Base-by-base conservation (phyloP, 371 early-diverging fungal genomes). In the Blakeslea trispora region DNA sequence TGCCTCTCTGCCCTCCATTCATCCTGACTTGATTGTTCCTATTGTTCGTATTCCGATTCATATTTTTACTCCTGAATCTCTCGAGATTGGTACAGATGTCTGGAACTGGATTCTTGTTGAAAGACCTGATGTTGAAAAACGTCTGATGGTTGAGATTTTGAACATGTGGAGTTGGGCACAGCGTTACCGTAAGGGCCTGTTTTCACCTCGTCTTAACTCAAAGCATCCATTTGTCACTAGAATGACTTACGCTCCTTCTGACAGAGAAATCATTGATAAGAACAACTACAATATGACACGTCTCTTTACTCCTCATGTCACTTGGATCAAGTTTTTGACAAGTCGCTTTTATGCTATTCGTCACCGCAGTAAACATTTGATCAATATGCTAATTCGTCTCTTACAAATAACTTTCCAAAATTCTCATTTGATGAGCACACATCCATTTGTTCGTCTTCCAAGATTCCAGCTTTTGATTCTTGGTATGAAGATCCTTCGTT, bases 161-260 rank as follows among this genome's bases (percentile, higher is more conserved):
- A 75, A 83, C 9, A 83, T 89, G 23, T 97, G 98, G 98, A 83
- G 83, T 22, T 90, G 88, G 83, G 84, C 90, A n/a, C 80, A 87
- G 19, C 72, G 83, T 41, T 81, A 89, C 42, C 76, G 85, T 31
- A 87, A 87, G 51, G 98, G 98, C 5, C 51, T 93, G 31, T 93
- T 91, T 59, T 85, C 86, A 8, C 62, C 81, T 18, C 55, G 65
- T 11, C 53, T 86, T 14, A 77, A 86, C 74, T 70, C 87, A 7
- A 78, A 79, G 41, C 87, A 90, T 64, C 95, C 96, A 3, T 96
- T 97, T 74, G 84, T 85, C 10, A 81, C 81, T 53, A 88, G 86
- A 56, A 95, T 97, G 93, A 89, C 91, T 14, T 96, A 97, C 67
- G 84, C 90, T 3, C 94, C 96, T 0, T 90, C 96, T 1, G 89